Conservation (phyloP, 2,329 filamentous ascomycete genomes). For the Pyricularia grisea region DNA sequence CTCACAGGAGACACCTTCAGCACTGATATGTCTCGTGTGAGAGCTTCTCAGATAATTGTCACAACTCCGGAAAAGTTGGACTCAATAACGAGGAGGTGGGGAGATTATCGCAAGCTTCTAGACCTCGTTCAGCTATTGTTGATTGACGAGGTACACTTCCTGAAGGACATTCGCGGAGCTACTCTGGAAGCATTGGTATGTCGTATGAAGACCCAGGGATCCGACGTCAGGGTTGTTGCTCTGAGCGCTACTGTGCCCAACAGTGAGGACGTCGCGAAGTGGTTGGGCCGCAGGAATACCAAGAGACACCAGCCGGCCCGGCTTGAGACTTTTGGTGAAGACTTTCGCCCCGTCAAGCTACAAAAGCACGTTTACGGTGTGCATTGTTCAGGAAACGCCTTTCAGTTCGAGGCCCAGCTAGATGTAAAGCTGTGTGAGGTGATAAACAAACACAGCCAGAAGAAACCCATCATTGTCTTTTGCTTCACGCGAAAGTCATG, state of each 20-base stretch:
- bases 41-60: constrained; percentile 70
- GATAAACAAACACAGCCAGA: constrained; percentile 55
- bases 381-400: constrained; percentile 56
- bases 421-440: constrained; percentile 56
- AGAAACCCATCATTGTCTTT: constrained; percentile 76
- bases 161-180: constrained; percentile 71
- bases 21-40: constrained; percentile 56
- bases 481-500: constrained; percentile 69
- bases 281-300: constrained; percentile 60
- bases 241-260: constrained; percentile 81
- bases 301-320: constrained; percentile 54
- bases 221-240: constrained; percentile 69
- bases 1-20: constrained; percentile 74
- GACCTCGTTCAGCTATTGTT: constrained; percentile 70
- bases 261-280: constrained; percentile 67
- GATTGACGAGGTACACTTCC: constrained; percentile 81
- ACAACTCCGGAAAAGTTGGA: constrained; percentile 92
- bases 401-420: constrained; percentile 63
- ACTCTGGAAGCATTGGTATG: constrained; percentile 78
- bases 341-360: constrained; percentile 69
- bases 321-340: constrained; percentile 65
- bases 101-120: constrained; percentile 66
- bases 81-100: constrained; percentile 80
- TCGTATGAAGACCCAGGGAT: constrained; percentile 73
- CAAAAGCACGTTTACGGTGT: constrained; percentile 71